Evolutionary conservation across 768 basidiomycete species (phyloP).

Genomic region (Lentinula boryana): DNA sequence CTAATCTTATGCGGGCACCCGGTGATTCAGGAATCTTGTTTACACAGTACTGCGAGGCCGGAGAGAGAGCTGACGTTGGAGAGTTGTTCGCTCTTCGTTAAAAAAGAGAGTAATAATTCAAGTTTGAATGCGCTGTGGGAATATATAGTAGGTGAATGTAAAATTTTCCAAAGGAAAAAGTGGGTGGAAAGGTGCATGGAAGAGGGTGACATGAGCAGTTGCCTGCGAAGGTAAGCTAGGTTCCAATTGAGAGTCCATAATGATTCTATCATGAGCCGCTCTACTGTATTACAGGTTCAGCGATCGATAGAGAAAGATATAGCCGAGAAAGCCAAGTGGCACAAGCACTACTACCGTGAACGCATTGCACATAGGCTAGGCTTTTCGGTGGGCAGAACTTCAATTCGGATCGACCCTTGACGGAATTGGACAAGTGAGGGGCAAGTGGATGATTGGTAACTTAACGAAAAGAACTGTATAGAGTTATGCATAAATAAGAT

Average conservation of each 20-base stretch:
- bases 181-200: not conserved
- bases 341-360: not conserved
- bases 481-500: no score
- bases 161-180: not conserved
- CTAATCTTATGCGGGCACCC: not conserved
- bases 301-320: not conserved
- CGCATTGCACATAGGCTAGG: not conserved
- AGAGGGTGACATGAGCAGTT: not conserved
- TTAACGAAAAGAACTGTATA: no score
- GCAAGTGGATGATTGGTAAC: no score
- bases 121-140: not conserved
- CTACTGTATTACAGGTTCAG: not conserved
- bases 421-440: not conserved
- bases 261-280: no score
- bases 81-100: not conserved
- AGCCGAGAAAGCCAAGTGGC: not conserved
- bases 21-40: not conserved
- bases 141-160: not conserved
- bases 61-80: not conserved
- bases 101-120: not conserved
- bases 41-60: not conserved
- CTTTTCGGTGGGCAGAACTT: not conserved
- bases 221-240: not conserved
- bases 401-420: no score
- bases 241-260: not conserved